Evolutionary conservation across 1,139 yeast genomes (phyloP), one percentile per base, ranked within the genome.

Genomic region (Kodamaea alishanica): DNA sequence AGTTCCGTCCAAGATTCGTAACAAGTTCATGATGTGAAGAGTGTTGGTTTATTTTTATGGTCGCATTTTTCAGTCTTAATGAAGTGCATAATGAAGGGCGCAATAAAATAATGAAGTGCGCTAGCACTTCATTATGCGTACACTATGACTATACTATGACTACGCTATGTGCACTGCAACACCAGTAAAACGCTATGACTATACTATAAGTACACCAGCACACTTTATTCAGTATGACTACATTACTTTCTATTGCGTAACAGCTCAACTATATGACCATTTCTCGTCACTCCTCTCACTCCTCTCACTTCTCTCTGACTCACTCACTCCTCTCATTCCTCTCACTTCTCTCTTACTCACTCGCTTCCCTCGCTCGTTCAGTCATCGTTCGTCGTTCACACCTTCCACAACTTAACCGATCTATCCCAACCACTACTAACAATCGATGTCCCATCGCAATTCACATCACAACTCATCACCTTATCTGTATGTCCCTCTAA

Each of bases 371-470:
- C 11, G 34, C 9, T 33, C 26, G 10, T 28, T 23, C 23, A 27
- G 26, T 26, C 27, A 27, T 33, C 24, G 37, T 10, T 30, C 43
- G n/a, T 30, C 43, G n/a, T 36, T 42, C 24, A 40, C 35, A 30
- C 30, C 27, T 37, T 32, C 87, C 89, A 86, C 32, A 82, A 39
- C 52, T 82, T 84, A 3, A 86, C 71, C 15, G 85, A 70, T 44
- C 94, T 72, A 58, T 88, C 96, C 95, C 95, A 88, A 15, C 96
- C 92, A 42, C 88, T 74, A 45, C 85, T 77, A 2, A 78, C 73
- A 1, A 88, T 61, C 32, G 49, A 54, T 8, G 57, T 47, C 6
- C 73, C 71, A 35, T 70, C 67, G 1, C 58, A 53, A 25, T 71
- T 56, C 1, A 82, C 56, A 55, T 86, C 95, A 42, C 85, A 75